These are phyloP conservation scores for Tetrahymena elliotti DNA, from an alignment of 73 alveolate genomes.

Conservation along the genomic window DNA sequence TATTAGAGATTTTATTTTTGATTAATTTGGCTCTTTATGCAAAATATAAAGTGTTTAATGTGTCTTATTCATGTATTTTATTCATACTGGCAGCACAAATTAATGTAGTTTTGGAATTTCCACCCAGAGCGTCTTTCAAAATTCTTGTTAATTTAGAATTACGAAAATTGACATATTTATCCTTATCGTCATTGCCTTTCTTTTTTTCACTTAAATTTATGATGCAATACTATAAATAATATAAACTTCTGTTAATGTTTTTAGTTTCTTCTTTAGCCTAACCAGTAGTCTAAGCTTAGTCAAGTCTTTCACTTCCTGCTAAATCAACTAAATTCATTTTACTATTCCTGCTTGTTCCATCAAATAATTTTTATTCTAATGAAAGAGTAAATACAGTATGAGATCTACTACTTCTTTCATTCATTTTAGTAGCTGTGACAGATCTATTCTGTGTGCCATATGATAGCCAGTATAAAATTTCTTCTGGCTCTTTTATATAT, in stretches of 20 bases:
- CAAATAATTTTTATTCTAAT: background rate
- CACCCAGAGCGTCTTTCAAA: slow-evolving; percentile 39
- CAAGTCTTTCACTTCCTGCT: slow-evolving; percentile 94
- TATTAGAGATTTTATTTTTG: slow-evolving; percentile 7
- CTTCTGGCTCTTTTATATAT: slow-evolving; percentile 6
- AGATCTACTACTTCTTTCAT: slow-evolving; percentile 37
- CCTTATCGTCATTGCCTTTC: slow-evolving; percentile 9
- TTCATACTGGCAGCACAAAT: slow-evolving; percentile 41
- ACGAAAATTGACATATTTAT: slow-evolving; percentile 32
- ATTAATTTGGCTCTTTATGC: slow-evolving; percentile 31
- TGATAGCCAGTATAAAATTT: slow-evolving; percentile 11
- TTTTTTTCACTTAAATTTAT: slow-evolving; percentile 11
- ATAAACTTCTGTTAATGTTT: slow-evolving; percentile 61
- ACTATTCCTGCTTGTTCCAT: slow-evolving; percentile 25
- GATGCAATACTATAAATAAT: slow-evolving; percentile 20
- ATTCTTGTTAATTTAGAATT: slow-evolving; percentile 29
- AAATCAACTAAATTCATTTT: slow-evolving; percentile 56
- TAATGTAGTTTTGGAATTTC: slow-evolving; percentile 34
- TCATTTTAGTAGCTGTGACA: slow-evolving; percentile 29
- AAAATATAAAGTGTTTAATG: slow-evolving; percentile 27
- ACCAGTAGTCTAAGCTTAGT: slow-evolving; percentile 67
- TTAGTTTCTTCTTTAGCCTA: slow-evolving; percentile 74
- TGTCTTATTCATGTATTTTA: slow-evolving; percentile 19
- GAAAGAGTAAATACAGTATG: slow-evolving; percentile 26
- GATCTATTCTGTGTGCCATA: slow-evolving; percentile 32